Evolutionary conservation across 148 eudicot genomes (phyloP), one percentile per base, ranked within the genome.

Genomic region (Fallopia convolvulus): DNA sequence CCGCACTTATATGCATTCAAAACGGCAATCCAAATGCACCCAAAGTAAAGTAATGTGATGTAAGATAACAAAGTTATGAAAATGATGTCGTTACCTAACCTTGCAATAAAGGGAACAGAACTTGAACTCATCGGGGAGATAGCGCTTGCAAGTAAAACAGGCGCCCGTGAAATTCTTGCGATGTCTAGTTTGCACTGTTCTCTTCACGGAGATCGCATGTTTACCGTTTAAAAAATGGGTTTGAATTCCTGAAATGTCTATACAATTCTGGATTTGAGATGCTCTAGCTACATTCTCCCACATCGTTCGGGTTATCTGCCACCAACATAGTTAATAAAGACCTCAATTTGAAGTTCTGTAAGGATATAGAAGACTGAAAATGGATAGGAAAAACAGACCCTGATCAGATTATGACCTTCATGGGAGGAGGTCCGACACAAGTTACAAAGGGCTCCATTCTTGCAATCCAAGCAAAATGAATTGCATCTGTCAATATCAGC

Each of bases 71-170:
- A 41, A 30, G 41, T 0, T 12, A 26, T 17, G 40, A 63, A 63
- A 63, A 30, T 26, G 40, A 65, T 11, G 7, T 32, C 8, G 47
- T 55, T 68, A 68, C 72, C n/a, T n/a, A n/a, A n/a, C n/a, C 72
- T 68, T 68, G 44, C 72, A 68, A 20, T 68, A 12, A 68, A 68
- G 72, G n/a, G 72, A 68, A 68, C 72, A 68, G 72, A 68, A 68
- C 44, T 68, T 68, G 72, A 68, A 68, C 10, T 42, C 15, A 15
- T 33, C 72, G 17, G 72, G 72, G 44, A 68, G 72, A 32, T 68
- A 17, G 44, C 72, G 72, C 72, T 68, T 68, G 72, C 72, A 68
- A 68, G 17, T 68, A 33, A 36, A 17, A 36, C 72, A 68, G 0
- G 20, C 20, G 14, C 72, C 72, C 1, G n/a, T 68, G 44, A 68